phyloP scores from a whole-genome alignment of 83 land plant species.

The Diphasiastrum complanatum region DNA sequence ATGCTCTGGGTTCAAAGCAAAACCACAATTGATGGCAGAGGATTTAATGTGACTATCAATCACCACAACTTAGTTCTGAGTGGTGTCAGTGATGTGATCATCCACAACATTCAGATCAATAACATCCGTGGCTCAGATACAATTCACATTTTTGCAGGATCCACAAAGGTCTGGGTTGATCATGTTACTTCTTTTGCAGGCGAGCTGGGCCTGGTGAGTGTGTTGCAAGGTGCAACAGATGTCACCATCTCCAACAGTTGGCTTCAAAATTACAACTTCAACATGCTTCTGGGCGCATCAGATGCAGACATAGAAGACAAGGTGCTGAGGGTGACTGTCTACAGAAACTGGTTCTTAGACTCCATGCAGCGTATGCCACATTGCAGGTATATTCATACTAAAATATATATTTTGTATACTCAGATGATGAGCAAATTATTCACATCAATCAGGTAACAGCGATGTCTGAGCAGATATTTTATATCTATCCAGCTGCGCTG shows the following conservation, averaged over 20 bases:
- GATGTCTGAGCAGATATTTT: background rate
- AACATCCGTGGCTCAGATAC: constrained; percentile 30
- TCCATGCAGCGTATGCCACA: constrained; percentile 48
- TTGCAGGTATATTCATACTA: constrained; percentile 34
- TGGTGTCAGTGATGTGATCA: constrained; percentile 25
- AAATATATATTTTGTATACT: background rate
- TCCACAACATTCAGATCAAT: constrained; percentile 36
- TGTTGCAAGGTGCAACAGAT: constrained; percentile 41
- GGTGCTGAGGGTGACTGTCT: constrained; percentile 34
- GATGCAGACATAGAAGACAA: constrained; percentile 29
- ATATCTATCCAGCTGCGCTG: no score
- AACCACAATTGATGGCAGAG: constrained; percentile 44
- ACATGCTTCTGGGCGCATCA: constrained; percentile 43
- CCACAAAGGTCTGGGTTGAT: constrained; percentile 35
- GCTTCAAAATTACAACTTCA: constrained; percentile 29
- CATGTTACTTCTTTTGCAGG: constrained; percentile 40
- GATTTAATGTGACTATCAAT: constrained; percentile 18
- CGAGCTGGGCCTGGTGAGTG: constrained; percentile 34
- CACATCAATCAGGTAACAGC: background rate
- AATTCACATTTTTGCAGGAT: constrained; percentile 29
- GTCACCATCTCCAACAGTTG: constrained; percentile 42
- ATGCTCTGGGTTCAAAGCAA: constrained; percentile 27
- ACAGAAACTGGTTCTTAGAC: constrained; percentile 42
- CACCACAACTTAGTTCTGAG: constrained; percentile 8
- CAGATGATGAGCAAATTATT: background rate